Evolutionary conservation across 1,284 basidiomycete genomes (phyloP).

Genomic region (Coniophora puteana): DNA sequence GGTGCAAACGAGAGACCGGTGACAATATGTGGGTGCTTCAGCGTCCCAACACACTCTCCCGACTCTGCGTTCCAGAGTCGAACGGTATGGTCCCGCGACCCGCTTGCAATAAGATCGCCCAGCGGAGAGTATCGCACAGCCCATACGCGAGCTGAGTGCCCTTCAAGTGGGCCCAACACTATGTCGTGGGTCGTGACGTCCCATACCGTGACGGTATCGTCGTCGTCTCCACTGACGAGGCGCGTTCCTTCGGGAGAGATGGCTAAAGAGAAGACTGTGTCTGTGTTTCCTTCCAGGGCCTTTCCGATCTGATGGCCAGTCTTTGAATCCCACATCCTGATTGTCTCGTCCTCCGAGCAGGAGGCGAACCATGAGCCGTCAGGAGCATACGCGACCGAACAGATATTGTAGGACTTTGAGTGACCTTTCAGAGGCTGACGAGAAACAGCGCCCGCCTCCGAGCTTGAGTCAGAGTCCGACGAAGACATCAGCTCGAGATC

Average conservation of each 20-base stretch:
- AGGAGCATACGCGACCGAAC: neutral
- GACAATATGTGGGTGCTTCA: neutral
- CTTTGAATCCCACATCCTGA: slow-evolving; percentile 2
- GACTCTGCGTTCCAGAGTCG: neutral
- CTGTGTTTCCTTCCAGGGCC: slow-evolving; percentile 1
- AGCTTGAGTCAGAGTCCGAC: too few species aligned
- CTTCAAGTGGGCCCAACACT: too few species aligned
- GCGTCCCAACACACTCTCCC: neutral
- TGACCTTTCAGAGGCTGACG: too few species aligned
- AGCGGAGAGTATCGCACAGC: neutral
- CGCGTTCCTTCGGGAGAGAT: slow-evolving; percentile 4
- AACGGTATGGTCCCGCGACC: neutral
- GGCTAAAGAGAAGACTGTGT: slow-evolving; percentile 3
- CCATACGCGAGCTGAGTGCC: neutral
- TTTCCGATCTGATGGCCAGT: neutral
- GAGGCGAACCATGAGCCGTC: neutral
- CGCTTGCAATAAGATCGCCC: neutral
- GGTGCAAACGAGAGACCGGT: slow-evolving; percentile 6
- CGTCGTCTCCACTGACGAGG: slow-evolving; percentile 1
- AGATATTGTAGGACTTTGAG: neutral
- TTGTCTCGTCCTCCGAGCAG: neutral
- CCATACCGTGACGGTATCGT: slow-evolving; percentile 7
- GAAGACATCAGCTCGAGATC: too few species aligned
- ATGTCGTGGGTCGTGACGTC: slow-evolving; percentile 3
- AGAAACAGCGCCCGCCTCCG: too few species aligned